A percentile compares a stretch with the other conserved stretches of the same genome.
These are phyloP conservation scores for Nannochloropsis oceanica DNA, from an alignment of 108 stramenopile species.

Conservation along the genomic window DNA sequence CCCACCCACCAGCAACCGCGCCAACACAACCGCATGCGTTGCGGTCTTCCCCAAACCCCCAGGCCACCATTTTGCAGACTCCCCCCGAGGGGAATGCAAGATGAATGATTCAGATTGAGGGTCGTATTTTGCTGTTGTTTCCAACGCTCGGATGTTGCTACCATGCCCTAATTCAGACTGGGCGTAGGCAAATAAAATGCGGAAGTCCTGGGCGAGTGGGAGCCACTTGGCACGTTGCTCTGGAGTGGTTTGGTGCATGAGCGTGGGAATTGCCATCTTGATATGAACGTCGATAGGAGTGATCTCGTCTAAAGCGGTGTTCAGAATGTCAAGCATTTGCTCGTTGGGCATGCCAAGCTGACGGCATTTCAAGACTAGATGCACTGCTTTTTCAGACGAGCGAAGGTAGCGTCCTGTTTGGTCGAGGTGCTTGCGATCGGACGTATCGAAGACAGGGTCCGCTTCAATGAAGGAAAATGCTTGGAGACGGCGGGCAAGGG, in stretches of 20 bases:
- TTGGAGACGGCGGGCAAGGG: slow-evolving; percentile 10
- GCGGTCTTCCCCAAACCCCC: slow-evolving; percentile 78
- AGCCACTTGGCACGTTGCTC: slow-evolving; percentile 74
- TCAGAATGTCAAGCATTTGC: background rate
- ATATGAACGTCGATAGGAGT: slow-evolving; percentile 31
- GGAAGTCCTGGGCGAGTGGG: slow-evolving; percentile 73
- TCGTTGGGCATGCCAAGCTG: slow-evolving; percentile 7
- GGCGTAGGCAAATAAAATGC: slow-evolving; percentile 84
- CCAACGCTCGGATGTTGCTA: slow-evolving; percentile 71
- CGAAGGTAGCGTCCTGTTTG: slow-evolving; percentile 27
- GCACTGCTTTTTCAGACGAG: slow-evolving; percentile 22
- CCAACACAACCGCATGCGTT: slow-evolving; percentile 93
- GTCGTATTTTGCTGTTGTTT: slow-evolving; percentile 83
- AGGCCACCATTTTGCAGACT: slow-evolving; percentile 81
- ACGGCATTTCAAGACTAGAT: slow-evolving; percentile 17
- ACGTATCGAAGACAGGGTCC: slow-evolving; percentile 24
- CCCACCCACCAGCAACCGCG: slow-evolving; percentile 68
- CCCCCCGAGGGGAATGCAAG: background rate
- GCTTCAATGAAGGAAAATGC: slow-evolving; percentile 12
- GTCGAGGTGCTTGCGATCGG: slow-evolving; percentile 19
- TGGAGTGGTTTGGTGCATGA: slow-evolving; percentile 17
- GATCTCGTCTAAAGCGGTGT: slow-evolving; percentile 26
- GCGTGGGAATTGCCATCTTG: slow-evolving; percentile 26
- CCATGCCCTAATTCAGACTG: slow-evolving; percentile 90
- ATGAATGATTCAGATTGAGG: background rate